Evolutionary conservation across 2,329 filamentous ascomycete species (phyloP), one percentile per base, ranked within the genome.

Genomic region (Shiraia bambusicola): DNA sequence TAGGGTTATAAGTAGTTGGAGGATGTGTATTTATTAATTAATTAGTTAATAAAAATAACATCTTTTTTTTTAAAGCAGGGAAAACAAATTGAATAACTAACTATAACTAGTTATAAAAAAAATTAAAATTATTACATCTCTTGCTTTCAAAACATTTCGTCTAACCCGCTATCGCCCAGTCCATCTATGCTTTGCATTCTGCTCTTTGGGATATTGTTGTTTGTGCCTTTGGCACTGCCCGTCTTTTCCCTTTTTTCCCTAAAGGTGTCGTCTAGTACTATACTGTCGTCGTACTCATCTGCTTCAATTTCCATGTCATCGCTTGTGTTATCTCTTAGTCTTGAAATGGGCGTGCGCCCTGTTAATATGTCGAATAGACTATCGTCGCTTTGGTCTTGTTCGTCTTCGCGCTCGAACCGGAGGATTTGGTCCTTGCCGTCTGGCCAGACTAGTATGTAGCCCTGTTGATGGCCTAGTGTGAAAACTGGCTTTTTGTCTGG

Each of bases 331-430:
- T 58, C 49, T 14, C 48, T 42, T 15, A 61, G 28, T 10, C 55
- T 60, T 10, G 69, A 70, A 28, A 71, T 52, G 1, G 71, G 69
- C 32, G 67, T 75, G n/a, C 70, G 55, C 0, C 74, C 74, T 1
- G 72, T 73, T 10, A 77, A 54, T 5, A 76, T 71, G 16, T 76
- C 72, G 35, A 72, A 72, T 16, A 77, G 49, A 29, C 71, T 75
- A 47, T 77, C 74, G 19, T 76, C 72, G 37, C 67, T 71, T 4
- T 63, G 65, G 5, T 71, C 67, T 15, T n/a, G n/a, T n/a, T 37
- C 47, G 9, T 68, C 59, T 3, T 56, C 51, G 0, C 39, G 52
- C 7, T 62, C 58, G 41, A 66, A 65, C 3, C 54, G 49, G 4
- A 66, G 46, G 16, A 69, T 61, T 25, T 55, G 42, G 29, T 69